These are phyloP conservation scores for Sugiyamaella paludigena DNA, from an alignment of 1,139 yeast species.

Conservation along the genomic window DNA sequence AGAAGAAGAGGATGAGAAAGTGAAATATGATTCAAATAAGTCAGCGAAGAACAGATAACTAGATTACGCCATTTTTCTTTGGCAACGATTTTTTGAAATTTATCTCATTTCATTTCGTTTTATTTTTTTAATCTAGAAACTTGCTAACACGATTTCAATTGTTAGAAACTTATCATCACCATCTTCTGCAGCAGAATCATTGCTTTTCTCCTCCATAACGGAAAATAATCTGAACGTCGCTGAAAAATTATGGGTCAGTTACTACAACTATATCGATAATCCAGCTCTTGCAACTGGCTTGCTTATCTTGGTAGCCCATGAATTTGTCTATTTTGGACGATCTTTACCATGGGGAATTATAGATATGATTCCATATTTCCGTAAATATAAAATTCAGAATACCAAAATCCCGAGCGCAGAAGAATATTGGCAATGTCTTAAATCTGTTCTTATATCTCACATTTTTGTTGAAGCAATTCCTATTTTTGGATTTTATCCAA, in stretches of 20 bases:
- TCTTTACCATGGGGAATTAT: constrained; percentile 81
- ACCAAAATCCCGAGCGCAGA: constrained; percentile 68
- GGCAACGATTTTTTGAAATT: too few relatives aligned
- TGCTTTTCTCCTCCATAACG: not conserved
- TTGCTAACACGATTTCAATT: too few relatives aligned
- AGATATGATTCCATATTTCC: constrained; percentile 72
- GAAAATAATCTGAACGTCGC: not conserved
- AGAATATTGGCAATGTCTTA: constrained; percentile 91
- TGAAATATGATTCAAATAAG: too few relatives aligned
- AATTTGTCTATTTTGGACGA: constrained; percentile 77
- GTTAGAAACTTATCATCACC: too few relatives aligned
- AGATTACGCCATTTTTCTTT: too few relatives aligned
- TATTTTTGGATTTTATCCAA: constrained; percentile 92
- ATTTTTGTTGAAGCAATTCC: constrained; percentile 91
- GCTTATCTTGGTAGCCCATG: constrained; percentile 70
- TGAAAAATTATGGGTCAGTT: constrained; percentile 78
- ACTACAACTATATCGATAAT: constrained; percentile 70
- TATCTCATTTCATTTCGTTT: too few relatives aligned
- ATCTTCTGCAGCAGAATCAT: too few relatives aligned
- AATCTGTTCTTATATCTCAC: constrained; percentile 78
- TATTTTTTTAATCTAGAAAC: too few relatives aligned
- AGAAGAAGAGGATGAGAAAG: too few relatives aligned
- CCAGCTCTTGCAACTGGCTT: constrained; percentile 83
- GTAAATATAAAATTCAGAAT: constrained; percentile 78
- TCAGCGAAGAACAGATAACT: too few relatives aligned